Evolutionary conservation across 1,284 basidiomycete species (phyloP), one percentile per base, ranked within the genome.

Genomic region (Caloboletus firmus): DNA sequence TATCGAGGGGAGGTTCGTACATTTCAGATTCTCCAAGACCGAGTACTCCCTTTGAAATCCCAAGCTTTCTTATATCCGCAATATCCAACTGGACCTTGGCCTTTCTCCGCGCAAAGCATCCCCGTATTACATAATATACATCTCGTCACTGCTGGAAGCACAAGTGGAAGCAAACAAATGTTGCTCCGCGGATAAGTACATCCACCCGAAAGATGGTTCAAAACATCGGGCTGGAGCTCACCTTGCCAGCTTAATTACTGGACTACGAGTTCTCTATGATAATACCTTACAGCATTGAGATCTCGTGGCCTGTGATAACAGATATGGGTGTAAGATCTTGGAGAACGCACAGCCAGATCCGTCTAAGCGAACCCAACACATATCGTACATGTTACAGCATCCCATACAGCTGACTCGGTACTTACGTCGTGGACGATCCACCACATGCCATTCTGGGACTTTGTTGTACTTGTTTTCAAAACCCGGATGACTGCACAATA

Each of bases 41-140:
- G 30, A 22, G 8, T 2, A 22, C 15, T 11, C 36, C 9, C 36
- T 13, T n/a, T 12, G 40, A 57, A 31, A 28, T 32, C 7, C 37
- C 22, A 28, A 3, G 34, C n/a, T 17, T 28, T 49, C 31, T 59
- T 57, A 59, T 57, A 56, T 26, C 24, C 49, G 39, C 3, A 30
- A 31, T 1, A 15, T 15, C 43, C 18, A 22, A 18, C n/a, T 8
- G 18, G n/a, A 15, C 13, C 1, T 6, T 5, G 15, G 30, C 1
- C 5, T 15, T 32, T 45, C 30, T 44, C 42, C 13, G 3, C 13
- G 28, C 26, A 28, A n/a, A n/a, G 26, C 8, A 12, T 13, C 26
- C 17, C 30, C 26, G 24, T 43, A 36, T 44, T 44, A 22, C 43
- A 30, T 45, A 15, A 31, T 13, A 13, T 13, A 12, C 4, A 15